Evolutionary conservation across 805 yeast species (phyloP).

Genomic region (Metschnikowia continentalis): DNA sequence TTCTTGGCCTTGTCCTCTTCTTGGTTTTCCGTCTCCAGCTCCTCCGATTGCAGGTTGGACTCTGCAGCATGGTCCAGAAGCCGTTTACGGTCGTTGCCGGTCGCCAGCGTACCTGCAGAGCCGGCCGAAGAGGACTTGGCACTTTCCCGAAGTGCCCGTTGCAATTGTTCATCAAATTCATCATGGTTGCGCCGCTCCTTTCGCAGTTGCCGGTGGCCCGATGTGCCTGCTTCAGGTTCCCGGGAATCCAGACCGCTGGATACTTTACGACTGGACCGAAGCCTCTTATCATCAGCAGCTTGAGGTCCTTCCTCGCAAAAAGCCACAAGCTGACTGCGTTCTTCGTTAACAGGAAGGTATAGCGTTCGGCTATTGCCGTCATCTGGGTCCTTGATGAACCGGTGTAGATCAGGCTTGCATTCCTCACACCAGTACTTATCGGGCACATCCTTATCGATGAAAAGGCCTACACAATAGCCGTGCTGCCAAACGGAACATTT

Average conservation of each 20-base stretch:
- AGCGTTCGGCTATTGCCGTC: conserved; percentile 25
- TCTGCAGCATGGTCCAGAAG: conserved; percentile 4
- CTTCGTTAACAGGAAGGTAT: conserved; percentile 40
- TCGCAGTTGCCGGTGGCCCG: conserved; percentile 19
- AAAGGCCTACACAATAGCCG: conserved; percentile 89
- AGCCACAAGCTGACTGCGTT: conserved; percentile 28
- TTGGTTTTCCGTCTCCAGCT: background rate
- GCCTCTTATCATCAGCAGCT: conserved; percentile 2
- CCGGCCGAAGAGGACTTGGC: conserved; percentile 43
- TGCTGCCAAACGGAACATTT: conserved; percentile 96
- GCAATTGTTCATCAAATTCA: conserved; percentile 40
- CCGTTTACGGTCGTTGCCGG: conserved; percentile 19
- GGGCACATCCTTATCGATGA: conserved; percentile 70
- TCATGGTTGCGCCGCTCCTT: conserved; percentile 34
- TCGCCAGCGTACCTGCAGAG: conserved; percentile 5
- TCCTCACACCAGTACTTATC: conserved; percentile 93
- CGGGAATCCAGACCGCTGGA: conserved; percentile 7
- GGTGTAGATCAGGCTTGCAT: conserved; percentile 83
- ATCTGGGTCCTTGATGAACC: conserved; percentile 35
- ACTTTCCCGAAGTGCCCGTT: conserved; percentile 53
- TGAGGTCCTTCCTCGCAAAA: background rate
- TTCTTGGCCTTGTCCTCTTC: conserved; percentile 10
- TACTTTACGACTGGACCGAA: conserved; percentile 1
- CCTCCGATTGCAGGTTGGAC: conserved; percentile 3
- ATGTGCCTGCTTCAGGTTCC: conserved; percentile 14